Base-by-base conservation (phyloP, 2,329 filamentous ascomycete genomes). In the Paecilomyces sp. region DNA sequence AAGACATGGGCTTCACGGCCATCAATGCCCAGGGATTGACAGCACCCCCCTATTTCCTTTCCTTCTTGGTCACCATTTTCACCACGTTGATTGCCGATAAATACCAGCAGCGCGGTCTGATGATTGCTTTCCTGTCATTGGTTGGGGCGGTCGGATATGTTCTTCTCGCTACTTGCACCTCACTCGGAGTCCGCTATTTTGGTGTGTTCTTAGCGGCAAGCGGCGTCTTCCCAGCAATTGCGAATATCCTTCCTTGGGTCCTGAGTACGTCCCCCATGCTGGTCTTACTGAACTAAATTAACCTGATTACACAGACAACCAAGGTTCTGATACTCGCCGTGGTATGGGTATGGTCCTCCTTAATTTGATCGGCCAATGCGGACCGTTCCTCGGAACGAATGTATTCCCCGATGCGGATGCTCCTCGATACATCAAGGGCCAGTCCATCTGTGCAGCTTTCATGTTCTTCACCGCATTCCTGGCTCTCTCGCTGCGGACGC, bases 1-100 rank as follows among this genome's bases (percentile, higher is more conserved):
- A 79, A 55, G 78, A 83, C 58, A 89, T 91, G 85, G 88, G 88
- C 9, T 91, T 87, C 73, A 83, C 81, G 0, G 76, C 81, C 13
- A 81, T 90, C 61, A 79, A 85, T 60, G 86, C 89, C 0, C 88
- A 92, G 72, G 89, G 88, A 0, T 80, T 92, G 12, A 87, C 87
- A 0, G 87, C 88, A 0, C 88, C 88, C 0, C 87, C 88, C 0
- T 90, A 88, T 71, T 84, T 91, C 65, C 72, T 88, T 15, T 82
- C 87, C 1, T 90, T 88, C 68, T 65, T 88, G 12, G 73, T 85
- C 24, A 88, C 85, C 53, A 80, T 91, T 61, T 66, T 68, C 9
- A 83, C 83, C 1, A 85, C 86, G 4, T 88, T 80, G 70, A 70
- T 89, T 36, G 86, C 87, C n/a, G 88, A 91, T 74, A 80, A 79